Evolutionary conservation across 768 basidiomycete species (phyloP).

Genomic region (Hypsizygus marmoreus): DNA sequence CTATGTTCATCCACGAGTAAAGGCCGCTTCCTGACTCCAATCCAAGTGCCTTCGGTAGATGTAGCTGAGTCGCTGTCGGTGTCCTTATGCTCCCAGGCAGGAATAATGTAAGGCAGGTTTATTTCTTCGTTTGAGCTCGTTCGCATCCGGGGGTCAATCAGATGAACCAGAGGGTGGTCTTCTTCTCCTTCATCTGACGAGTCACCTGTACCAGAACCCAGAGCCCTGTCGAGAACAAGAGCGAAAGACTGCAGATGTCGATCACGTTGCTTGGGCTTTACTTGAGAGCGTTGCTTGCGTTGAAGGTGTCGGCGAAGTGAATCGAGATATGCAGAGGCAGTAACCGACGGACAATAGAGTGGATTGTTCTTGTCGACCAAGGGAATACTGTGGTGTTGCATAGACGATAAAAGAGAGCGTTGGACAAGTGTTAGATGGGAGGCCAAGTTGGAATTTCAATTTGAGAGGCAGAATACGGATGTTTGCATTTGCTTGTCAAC

Average conservation of each 20-base stretch:
- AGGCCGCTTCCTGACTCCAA: slow-evolving; percentile 11
- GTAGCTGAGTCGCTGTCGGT: neutral
- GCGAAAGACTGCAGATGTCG: slow-evolving; percentile 34
- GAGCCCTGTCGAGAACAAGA: slow-evolving; percentile 30
- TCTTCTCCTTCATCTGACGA: slow-evolving; percentile 18
- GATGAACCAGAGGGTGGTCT: neutral
- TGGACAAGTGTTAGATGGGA: no score
- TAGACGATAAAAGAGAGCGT: no score
- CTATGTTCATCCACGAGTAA: neutral
- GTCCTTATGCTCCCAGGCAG: slow-evolving; percentile 21
- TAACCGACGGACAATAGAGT: slow-evolving; percentile 54
- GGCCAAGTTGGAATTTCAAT: no score
- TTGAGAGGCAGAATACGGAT: no score
- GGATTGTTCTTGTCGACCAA: slow-evolving; percentile 56
- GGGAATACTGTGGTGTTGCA: no score
- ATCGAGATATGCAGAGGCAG: slow-evolving; percentile 48
- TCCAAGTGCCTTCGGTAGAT: slow-evolving; percentile 18
- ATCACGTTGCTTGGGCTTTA: slow-evolving; percentile 14
- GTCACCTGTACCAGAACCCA: slow-evolving; percentile 18
- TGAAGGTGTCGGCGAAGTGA: slow-evolving; percentile 38
- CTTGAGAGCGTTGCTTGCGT: slow-evolving; percentile 18
- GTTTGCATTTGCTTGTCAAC: no score
- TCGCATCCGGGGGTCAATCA: neutral
- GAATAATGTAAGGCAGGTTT: slow-evolving; percentile 11
- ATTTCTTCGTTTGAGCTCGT: slow-evolving; percentile 18